Base-by-base conservation (phyloP, 176 grass and related monocot species). In the Ampelocalamus luodianensis region DNA sequence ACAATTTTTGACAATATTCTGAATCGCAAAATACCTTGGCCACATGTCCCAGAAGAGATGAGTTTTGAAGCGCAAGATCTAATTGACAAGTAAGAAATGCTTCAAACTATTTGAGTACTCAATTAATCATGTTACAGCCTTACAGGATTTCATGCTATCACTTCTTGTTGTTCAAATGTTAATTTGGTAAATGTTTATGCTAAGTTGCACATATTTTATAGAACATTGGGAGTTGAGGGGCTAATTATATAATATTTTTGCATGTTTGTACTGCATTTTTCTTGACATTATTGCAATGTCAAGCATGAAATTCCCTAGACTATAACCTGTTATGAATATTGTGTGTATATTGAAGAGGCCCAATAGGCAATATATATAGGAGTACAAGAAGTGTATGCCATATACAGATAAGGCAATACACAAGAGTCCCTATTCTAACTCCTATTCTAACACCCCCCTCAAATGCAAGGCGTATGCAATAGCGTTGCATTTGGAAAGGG, bases 1-100 rank as follows among this genome's bases (percentile, higher is more conserved):
- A 99, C 83, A 71, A 99, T 99, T 58, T 99, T 99, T 91, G 93
- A 94, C 88, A 99, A 99, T 91, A 99, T 99, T 92, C 87, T 99
- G 73, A 99, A 99, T 90, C 55, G 91, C 58, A 96, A 99, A 87
- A 94, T 99, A 89, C 97, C 92, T 83, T 99, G 97, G 97, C 97
- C 97, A 38, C 83, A 74, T 91, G 90, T 92, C 66, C 93, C 97
- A 77, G 84, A 96, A 72, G 97, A 96, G 84, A 99, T 99, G 85
- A 96, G 97, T 76, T 79, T 85, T 38, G 92, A 99, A 89, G 84
- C 93, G 27, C 83, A 71, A 32, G 92, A 96, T 96, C 91, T 99
- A 79, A 99, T 99, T 90, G 90, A 96, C 84, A 94, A 87, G 97
- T 99, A 99, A 87, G 93, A 90, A 87, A 83, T 76, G 36, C n/a